Base-by-base conservation (phyloP, 2,329 filamentous ascomycete species). In the Aspergillus felis region DNA sequence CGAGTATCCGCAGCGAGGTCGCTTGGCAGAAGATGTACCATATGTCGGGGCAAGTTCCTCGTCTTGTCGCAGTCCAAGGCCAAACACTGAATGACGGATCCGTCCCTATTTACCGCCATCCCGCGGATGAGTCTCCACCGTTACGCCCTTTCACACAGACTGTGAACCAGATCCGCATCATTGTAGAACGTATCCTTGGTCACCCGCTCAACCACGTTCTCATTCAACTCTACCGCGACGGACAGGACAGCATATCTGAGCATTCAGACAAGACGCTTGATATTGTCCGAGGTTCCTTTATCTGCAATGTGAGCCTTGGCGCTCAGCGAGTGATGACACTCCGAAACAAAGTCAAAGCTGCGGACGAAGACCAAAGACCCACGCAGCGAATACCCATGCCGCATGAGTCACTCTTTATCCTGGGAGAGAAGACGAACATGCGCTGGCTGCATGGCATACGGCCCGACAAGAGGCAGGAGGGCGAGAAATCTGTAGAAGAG, bases 201-300 rank as follows among this genome's bases (percentile, higher is more conserved):
- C 94, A 97, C 67, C 78, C 84, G 0, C 76, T 99, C 46, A 99
- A 99, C 68, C 94, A 99, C 71, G 92, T 87, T 1, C 78, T 99
- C 50, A 95, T 99, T 49, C 94, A 99, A 69, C 84, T 92, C 57
- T 99, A 99, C 69, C 90, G 94, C n/a, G 83, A 84, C 64, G 91
- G 93, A 2, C 86, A 85, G 50, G 94, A 99, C 74, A 91, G 91
- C 71, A 99, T 99, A 61, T 94, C 91, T 0, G 94, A 99, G 71
- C 94, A 99, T 70, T 95, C 91, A 42, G 94, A 99, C 72, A 99
- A 99, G 76, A 96, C 93, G 0, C 80, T 99, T 25, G 94, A 99
- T 71, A 94, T 99, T 56, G 87, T 86, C 12, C 85, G 83, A 27
- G 86, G 82, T 4, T 94, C 90, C 25, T 92, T 82, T 58, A 96